Percentiles rank a stretch among this genome's conserved stretches.
phyloP scores from a whole-genome alignment of 345 rosid genomes.

The Eucalyptus leucophloia region DNA sequence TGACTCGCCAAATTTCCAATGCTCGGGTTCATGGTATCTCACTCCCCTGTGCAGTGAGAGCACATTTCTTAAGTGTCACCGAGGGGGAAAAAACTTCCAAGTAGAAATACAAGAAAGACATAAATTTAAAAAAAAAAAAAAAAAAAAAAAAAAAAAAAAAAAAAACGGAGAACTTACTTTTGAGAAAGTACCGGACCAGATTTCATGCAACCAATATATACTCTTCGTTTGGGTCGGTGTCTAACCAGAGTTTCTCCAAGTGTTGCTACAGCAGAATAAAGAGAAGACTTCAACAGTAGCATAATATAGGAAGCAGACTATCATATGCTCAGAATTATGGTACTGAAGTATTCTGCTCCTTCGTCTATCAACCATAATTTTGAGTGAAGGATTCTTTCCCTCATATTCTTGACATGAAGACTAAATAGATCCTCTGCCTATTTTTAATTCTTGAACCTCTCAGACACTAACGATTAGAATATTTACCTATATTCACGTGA shows the following conservation, averaged over 20 bases:
- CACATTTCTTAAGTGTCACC: neutral
- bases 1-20: slow-evolving; percentile 89
- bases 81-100: neutral
- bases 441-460: neutral
- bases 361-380: neutral
- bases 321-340: neutral
- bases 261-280: slow-evolving; percentile 42
- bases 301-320: neutral
- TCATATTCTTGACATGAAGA: neutral
- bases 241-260: slow-evolving; percentile 86
- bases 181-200: slow-evolving; percentile 95
- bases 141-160: neutral
- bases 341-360: neutral
- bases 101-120: neutral
- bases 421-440: neutral
- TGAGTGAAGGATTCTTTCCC: neutral
- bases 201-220: slow-evolving; percentile 96
- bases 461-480: neutral
- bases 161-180: slow-evolving; percentile 31
- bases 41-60: slow-evolving; percentile 51
- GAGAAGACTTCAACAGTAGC: neutral
- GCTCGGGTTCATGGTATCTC: slow-evolving; percentile 93
- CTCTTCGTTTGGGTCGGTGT: slow-evolving; percentile 61
- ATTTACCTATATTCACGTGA: slow-evolving; percentile 87
- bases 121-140: neutral